Base-by-base conservation (phyloP, 345 rosid species). In the Ricinus communis region DNA sequence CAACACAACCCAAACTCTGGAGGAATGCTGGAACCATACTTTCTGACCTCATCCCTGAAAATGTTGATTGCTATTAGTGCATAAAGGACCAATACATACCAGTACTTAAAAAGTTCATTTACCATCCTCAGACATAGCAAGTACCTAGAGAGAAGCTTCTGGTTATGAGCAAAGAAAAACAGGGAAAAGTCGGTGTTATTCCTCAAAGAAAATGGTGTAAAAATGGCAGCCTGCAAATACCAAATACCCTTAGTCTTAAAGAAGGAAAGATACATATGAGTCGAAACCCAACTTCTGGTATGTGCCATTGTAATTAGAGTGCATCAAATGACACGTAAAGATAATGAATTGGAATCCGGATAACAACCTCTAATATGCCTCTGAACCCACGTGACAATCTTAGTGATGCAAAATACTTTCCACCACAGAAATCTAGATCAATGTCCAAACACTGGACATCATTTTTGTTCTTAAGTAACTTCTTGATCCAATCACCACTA, bases 401-500 rank as follows among this genome's bases (percentile, higher is more conserved):
- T 72, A 93, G 82, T 61, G 84, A 81, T 65, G 94, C 93, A 78
- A 80, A 82, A 79, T 82, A 87, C 78, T 86, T 91, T 75, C 96
- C 98, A 83, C 86, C 86, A 55, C 83, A 84, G 81, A 93, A 93
- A 79, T 93, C 96, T 71, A 93, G 85, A 82, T 85, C 90, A 77
- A 91, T 76, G 71, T 93, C 94, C 82, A 91, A 81, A 79, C 33
- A 84, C 10, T 68, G 77, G 31, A 83, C 83, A 70, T 78, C 80
- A 19, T 79, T 83, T 82, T 84, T 88, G 66, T 79, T 84, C 80
- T 89, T 89, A 67, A 76, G 82, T 73, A 93, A 78, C 82, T 83
- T 93, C 82, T 88, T 91, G 71, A 84, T 82, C 98, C 94, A 93
- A 77, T 93, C 96, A 53, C 88, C 81, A 73, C 93, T 90, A 75